Base-by-base conservation (phyloP, 2,329 filamentous ascomycete genomes). In the Exophiala lecanii-corni region DNA sequence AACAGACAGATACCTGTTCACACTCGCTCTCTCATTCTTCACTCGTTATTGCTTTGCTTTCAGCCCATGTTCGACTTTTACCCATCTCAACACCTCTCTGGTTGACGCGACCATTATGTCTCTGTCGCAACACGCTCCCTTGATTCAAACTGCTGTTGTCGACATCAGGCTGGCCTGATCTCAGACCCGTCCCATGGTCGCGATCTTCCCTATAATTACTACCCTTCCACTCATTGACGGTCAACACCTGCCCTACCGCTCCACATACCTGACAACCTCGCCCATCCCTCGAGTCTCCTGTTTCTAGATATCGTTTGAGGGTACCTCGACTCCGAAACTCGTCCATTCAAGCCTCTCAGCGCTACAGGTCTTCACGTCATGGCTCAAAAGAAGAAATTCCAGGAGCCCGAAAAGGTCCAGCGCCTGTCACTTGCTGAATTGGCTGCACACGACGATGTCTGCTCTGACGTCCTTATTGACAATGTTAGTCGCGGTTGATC, bases 401-500 rank as follows among this genome's bases (percentile, higher is more conserved):
- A 47, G 16, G 52, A 52, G 34, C 42, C 46, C 21, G 50, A 55
- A 15, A 51, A 49, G 41, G 41, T 84, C 69, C 81, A 84, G 61
- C 79, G 81, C 50, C 74, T 98, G 57, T 95, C 89, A 5, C 74
- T 97, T 56, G 81, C 83, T 48, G 89, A 94, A 72, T 72, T 98
- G 58, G 84, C 89, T 21, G 84, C 84, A 37, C 97, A 97, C 71
- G 92, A 98, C 69, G 92, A 98, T 66, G 82, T 97, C 53, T 74
- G 94, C 50, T 98, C 92, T 5, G 92, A 98, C 75, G 86, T 87
- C 55, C 80, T 98, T 40, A 82, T 98, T 49, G 92, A 98, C 67
- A 88, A 91, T 70, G 91, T 96, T 76, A 68, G 85, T 76, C 31
- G 47, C 41, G 30, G 43, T 36, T 33, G 31, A 26, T 31, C 45